Evolutionary conservation across 306 rosid genomes (phyloP).

Genomic region (Nissolia schottii): DNA sequence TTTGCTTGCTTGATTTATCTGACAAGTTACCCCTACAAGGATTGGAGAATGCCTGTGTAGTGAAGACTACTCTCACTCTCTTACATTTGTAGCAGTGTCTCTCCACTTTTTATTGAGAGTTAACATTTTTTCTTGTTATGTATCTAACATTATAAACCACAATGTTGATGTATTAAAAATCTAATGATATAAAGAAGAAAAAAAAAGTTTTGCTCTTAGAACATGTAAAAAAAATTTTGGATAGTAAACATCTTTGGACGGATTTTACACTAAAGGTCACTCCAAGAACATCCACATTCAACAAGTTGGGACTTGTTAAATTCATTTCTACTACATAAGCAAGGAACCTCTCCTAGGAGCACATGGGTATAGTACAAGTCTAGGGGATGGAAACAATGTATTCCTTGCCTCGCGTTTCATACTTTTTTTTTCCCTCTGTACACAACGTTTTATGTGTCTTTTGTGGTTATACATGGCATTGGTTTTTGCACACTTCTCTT

Average conservation of each 20-base stretch:
- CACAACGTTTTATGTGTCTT: conserved; percentile 18
- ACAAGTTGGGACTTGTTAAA: conserved; percentile 15
- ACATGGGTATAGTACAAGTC: conserved; percentile 29
- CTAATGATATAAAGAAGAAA: no score
- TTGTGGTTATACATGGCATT: conserved; percentile 15
- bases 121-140: no score
- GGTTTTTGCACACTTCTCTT: conserved; percentile 20
- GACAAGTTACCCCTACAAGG: not conserved
- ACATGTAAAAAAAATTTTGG: no score
- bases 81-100: not conserved
- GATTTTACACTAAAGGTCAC: conserved; percentile 16
- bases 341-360: conserved; percentile 12
- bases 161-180: no score
- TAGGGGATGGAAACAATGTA: conserved; percentile 7
- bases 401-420: not conserved
- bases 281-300: conserved; percentile 25
- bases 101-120: no score
- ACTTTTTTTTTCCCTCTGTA: not conserved
- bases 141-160: no score
- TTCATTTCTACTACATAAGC: conserved; percentile 3
- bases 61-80: not conserved
- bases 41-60: not conserved
- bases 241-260: not conserved
- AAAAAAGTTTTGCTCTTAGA: no score
- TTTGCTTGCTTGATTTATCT: not conserved